phyloP scores from a whole-genome alignment of 805 yeast genomes.

The Kuraishia ogatae region DNA sequence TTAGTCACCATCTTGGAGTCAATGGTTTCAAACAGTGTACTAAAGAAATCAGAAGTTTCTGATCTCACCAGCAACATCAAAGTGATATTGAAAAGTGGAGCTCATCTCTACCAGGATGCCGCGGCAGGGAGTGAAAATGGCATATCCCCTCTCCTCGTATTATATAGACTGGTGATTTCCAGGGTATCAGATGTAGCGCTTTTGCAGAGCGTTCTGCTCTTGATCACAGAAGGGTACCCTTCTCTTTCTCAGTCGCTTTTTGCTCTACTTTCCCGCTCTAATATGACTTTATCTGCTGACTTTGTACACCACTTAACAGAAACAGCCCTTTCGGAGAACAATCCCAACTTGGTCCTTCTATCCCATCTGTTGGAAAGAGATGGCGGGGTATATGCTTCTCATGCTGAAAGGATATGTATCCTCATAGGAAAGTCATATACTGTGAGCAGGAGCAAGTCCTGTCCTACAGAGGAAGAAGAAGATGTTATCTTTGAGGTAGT shows the following conservation, averaged over 20 bases:
- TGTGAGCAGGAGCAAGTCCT: too few species aligned
- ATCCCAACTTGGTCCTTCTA: constrained; percentile 33
- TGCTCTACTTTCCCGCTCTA: constrained; percentile 35
- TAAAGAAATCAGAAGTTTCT: constrained; percentile 15
- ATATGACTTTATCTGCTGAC: constrained; percentile 43
- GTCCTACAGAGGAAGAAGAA: constrained; percentile 1
- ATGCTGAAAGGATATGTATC: constrained; percentile 25
- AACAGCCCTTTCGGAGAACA: constrained; percentile 14
- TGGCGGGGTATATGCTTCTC: constrained; percentile 46
- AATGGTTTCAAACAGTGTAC: constrained; percentile 18
- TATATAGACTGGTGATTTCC: constrained; percentile 22
- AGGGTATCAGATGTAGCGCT: constrained; percentile 22
- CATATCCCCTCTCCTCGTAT: constrained; percentile 14
- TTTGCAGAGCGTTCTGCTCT: constrained; percentile 41
- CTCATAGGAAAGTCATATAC: background rate
- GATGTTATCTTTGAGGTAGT: constrained; percentile 11
- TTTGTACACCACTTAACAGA: constrained; percentile 37
- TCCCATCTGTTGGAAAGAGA: constrained; percentile 42
- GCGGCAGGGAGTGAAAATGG: constrained; percentile 6
- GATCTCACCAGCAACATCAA: constrained; percentile 22
- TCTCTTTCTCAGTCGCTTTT: constrained; percentile 33
- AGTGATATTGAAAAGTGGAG: constrained; percentile 18
- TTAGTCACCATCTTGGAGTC: constrained; percentile 4
- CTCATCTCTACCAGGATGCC: background rate
- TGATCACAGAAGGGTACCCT: constrained; percentile 30